A percentile compares a stretch with the other conserved stretches of the same genome.
Conservation (phyloP, 1,139 yeast species). For the Geotrichum histeridarum region DNA sequence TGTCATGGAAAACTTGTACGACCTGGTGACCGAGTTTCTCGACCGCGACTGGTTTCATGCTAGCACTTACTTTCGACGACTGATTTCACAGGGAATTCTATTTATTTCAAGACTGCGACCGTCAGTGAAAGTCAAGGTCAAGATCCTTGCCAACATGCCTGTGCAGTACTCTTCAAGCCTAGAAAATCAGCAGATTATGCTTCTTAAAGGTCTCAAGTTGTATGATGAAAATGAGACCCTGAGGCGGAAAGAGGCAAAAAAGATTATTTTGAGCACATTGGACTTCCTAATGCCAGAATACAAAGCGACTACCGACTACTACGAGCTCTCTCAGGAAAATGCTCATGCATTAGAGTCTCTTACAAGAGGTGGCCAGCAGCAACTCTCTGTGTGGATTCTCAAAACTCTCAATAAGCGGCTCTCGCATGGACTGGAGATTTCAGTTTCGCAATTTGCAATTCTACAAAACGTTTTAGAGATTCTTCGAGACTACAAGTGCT, state of each 20-base stretch:
- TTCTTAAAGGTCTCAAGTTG: slow-evolving; percentile 23
- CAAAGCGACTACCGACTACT: slow-evolving; percentile 5
- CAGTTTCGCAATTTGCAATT: slow-evolving; percentile 26
- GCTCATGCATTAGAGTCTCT: slow-evolving; percentile 9
- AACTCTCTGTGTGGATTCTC: slow-evolving; percentile 23
- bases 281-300: slow-evolving; percentile 19
- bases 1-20: slow-evolving; percentile 42
- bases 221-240: slow-evolving; percentile 9
- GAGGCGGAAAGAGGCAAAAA: slow-evolving; percentile 9
- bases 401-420: slow-evolving; percentile 19
- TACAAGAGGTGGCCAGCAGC: slow-evolving; percentile 22
- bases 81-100: slow-evolving; percentile 79
- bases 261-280: slow-evolving; percentile 8
- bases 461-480: slow-evolving; percentile 24
- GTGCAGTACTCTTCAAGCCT: slow-evolving; percentile 26
- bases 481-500: slow-evolving; percentile 26
- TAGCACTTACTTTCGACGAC: slow-evolving; percentile 65
- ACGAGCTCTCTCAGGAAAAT: slow-evolving; percentile 19
- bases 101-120: slow-evolving; percentile 38
- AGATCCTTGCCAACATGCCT: slow-evolving; percentile 53
- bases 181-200: slow-evolving; percentile 26
- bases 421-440: slow-evolving; percentile 11
- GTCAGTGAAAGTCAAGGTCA: slow-evolving; percentile 44
- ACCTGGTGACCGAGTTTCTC: slow-evolving; percentile 53
- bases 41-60: slow-evolving; percentile 49